These are phyloP conservation scores for Rhizophagus prolifer DNA, from an alignment of 192 early-diverging fungal species.

Conservation along the genomic window DNA sequence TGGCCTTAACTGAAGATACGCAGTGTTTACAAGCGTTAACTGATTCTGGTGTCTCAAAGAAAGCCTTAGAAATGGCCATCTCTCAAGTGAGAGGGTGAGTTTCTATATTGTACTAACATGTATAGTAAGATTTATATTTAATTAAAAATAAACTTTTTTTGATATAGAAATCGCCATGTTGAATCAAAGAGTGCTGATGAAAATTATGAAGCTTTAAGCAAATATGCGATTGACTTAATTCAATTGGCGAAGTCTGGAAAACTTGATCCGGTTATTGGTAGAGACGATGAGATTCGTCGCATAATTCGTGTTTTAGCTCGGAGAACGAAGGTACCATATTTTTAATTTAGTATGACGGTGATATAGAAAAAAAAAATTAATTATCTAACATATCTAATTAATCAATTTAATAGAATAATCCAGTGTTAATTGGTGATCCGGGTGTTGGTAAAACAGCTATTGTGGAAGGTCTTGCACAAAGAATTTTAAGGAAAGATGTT, in stretches of 20 bases:
- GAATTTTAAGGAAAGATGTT: constrained; percentile 92
- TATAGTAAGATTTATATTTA: background rate
- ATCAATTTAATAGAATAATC: constrained; percentile 62
- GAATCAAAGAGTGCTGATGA: constrained; percentile 85
- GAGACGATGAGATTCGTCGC: constrained; percentile 94
- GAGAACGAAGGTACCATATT: constrained; percentile 66
- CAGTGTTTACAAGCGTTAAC: constrained; percentile 60
- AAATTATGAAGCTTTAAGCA: constrained; percentile 87
- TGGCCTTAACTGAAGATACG: constrained; percentile 74
- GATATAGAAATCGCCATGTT: constrained; percentile 71
- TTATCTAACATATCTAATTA: background rate
- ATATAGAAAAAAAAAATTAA: too few relatives aligned
- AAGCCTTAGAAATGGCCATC: constrained; percentile 74
- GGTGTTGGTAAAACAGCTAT: constrained; percentile 85
- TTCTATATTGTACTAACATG: background rate
- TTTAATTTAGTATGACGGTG: background rate
- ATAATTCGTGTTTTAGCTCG: constrained; percentile 91
- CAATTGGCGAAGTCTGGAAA: constrained; percentile 82
- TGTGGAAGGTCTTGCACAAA: constrained; percentile 93
- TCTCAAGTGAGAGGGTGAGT: constrained; percentile 56
- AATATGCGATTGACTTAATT: constrained; percentile 92
- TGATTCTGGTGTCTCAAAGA: constrained; percentile 67
- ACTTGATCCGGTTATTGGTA: constrained; percentile 95
- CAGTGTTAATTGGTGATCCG: constrained; percentile 82
- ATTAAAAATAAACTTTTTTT: background rate